Conservation (phyloP, 1,139 yeast genomes). For the Pichia sp. region DNA sequence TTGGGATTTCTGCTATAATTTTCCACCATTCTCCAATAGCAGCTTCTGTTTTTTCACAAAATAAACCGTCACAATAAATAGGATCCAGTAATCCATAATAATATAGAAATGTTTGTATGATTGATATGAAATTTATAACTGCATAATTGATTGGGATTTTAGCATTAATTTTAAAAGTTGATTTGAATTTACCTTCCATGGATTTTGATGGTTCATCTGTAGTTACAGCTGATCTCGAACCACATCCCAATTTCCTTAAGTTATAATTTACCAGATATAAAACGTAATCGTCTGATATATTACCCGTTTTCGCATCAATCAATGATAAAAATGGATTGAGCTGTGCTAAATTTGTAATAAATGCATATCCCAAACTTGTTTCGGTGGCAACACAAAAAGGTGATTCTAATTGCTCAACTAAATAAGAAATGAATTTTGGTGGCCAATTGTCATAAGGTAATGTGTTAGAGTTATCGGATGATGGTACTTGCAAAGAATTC, state of each 20-base stretch:
- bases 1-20: constrained; percentile 38
- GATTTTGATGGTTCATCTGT: constrained; percentile 69
- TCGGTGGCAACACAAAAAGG: constrained; percentile 54
- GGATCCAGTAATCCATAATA: constrained; percentile 73
- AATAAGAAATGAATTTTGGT: constrained; percentile 47
- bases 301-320: constrained; percentile 61
- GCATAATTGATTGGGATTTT: constrained; percentile 58
- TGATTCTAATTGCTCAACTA: constrained; percentile 57
- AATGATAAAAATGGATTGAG: constrained; percentile 64
- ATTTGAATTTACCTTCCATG: constrained; percentile 74
- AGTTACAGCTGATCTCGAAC: constrained; percentile 75
- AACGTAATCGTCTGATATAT: constrained; percentile 43
- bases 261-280: constrained; percentile 68
- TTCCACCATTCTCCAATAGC: constrained; percentile 84
- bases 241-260: constrained; percentile 70
- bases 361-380: constrained; percentile 52
- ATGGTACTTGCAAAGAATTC: constrained; percentile 15
- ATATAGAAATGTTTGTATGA: constrained; percentile 69
- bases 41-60: constrained; percentile 69
- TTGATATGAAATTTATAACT: constrained; percentile 64
- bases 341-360: constrained; percentile 74
- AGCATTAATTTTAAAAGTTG: constrained; percentile 56
- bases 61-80: constrained; percentile 70
- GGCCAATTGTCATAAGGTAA: constrained; percentile 51
- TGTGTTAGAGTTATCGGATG: constrained; percentile 42